Conservation (phyloP, 1,284 basidiomycete species). For the Pseudozyma sp. region DNA sequence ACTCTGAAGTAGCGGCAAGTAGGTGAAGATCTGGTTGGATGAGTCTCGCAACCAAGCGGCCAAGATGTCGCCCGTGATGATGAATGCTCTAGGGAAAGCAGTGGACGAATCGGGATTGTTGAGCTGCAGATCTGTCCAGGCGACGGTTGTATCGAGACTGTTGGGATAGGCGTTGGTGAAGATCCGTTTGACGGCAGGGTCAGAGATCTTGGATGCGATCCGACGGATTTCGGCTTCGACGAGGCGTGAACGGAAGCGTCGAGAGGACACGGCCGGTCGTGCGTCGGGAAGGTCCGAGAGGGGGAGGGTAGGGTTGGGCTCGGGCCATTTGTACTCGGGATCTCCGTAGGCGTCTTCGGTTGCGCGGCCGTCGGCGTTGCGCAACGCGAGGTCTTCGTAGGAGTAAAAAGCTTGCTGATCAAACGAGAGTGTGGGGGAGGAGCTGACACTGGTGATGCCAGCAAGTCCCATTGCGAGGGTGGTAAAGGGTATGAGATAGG, state of each 20-base stretch:
- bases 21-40: slow-evolving; percentile 50
- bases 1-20: slow-evolving; percentile 31
- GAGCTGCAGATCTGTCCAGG: slow-evolving; percentile 50
- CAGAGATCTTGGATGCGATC: slow-evolving; percentile 33
- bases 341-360: slow-evolving; percentile 51
- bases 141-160: slow-evolving; percentile 55
- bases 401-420: slow-evolving; percentile 15
- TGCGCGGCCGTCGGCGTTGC: slow-evolving; percentile 27
- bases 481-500: slow-evolving; percentile 17
- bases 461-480: slow-evolving; percentile 23
- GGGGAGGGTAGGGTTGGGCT: slow-evolving; percentile 29
- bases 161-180: slow-evolving; percentile 51
- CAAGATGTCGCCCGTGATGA: slow-evolving; percentile 56
- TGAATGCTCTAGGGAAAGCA: slow-evolving; percentile 50
- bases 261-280: slow-evolving; percentile 13
- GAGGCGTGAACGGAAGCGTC: slow-evolving; percentile 39
- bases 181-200: slow-evolving; percentile 46
- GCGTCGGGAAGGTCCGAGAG: slow-evolving; percentile 47
- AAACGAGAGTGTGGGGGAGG: slow-evolving; percentile 1
- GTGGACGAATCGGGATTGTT: slow-evolving; percentile 26
- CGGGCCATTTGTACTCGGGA: slow-evolving; percentile 27
- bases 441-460: background rate
- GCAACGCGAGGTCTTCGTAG: slow-evolving; percentile 1
- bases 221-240: slow-evolving; percentile 52
- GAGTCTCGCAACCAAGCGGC: slow-evolving; percentile 54